Conservation (phyloP, 2,329 filamentous ascomycete species). For the Ceratocystis colombiana region DNA sequence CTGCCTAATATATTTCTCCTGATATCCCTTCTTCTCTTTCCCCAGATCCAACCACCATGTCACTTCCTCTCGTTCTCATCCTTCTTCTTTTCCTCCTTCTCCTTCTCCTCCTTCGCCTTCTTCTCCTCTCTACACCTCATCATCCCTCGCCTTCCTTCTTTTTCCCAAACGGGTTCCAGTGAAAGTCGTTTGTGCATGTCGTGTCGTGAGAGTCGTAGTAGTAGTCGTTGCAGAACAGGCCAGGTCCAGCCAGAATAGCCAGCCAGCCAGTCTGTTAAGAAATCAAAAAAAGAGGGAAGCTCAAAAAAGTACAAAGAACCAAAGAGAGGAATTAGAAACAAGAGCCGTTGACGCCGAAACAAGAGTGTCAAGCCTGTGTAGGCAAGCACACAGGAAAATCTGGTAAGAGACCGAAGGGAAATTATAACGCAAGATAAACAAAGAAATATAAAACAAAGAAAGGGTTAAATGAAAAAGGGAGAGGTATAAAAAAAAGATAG, state of each 20-base stretch:
- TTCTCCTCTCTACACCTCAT: constrained; percentile 10
- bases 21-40: constrained; percentile 11
- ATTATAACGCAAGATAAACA: constrained; percentile 17
- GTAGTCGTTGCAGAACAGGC: constrained; percentile 8
- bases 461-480: constrained; percentile 16
- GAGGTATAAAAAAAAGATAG: constrained; percentile 20
- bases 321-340: constrained; percentile 27
- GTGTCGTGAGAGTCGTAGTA: constrained; percentile 21
- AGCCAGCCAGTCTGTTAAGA: background rate
- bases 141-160: constrained; percentile 12
- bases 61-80: constrained; percentile 5
- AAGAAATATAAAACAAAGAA: constrained; percentile 19
- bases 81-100: background rate
- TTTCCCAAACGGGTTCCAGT: constrained; percentile 13
- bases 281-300: constrained; percentile 5
- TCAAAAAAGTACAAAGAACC: constrained; percentile 21
- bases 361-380: constrained; percentile 37
- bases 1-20: constrained; percentile 10
- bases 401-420: constrained; percentile 35
- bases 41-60: constrained; percentile 3
- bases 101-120: background rate
- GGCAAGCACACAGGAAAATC: constrained; percentile 59
- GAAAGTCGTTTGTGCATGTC: constrained; percentile 19
- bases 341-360: constrained; percentile 18
- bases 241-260: background rate